Base-by-base conservation (phyloP, 2,329 filamentous ascomycete species). In the Dissoconium aciculare region DNA sequence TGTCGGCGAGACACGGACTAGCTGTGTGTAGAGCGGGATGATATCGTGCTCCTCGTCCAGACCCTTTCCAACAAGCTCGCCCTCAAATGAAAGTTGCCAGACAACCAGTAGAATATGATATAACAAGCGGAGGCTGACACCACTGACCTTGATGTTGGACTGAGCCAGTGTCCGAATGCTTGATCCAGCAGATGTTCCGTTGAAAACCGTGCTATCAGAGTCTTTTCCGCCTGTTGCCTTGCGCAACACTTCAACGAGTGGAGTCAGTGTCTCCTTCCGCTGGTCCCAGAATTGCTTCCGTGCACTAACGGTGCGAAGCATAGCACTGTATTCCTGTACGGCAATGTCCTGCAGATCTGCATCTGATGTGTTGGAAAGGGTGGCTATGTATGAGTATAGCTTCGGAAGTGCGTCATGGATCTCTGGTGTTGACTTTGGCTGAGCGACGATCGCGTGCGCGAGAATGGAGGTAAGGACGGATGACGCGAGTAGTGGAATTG, bases 31-130 rank as follows among this genome's bases (percentile, higher is more conserved):
- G 26, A 95, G 71, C 27, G 84, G 69, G 40, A 95, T 69, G 43
- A 95, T 78, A 50, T 95, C 85, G 58, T 93, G 83, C 57, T 94
- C 85, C 45, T 84, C 74, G 57, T 95, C 81, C 35, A 98, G 64
- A 25, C 87, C 84, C 36, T 78, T 75, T 9, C 83, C 82, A 28
- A 78, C 64, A 9, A 72, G 54, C 35, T 63, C 56, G 16, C 66
- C 71, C 53, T 95, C 89, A 44, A 98, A 98, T 51, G 84, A 93
- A 44, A 98, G 66, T 62, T 95, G 85, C 89, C 89, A 98, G 35
- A 98, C 63, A 9, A 92, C 85, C 30, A 98, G 67, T 13, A 98
- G 68, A 11, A 94, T 80, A 49, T 94, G 83, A 54, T 98, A 98
- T 24, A 98, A 68, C 24, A 95, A 69, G 55, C 98, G 89, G 24